Base-by-base conservation (phyloP, 2,329 filamentous ascomycete species). In the Ophiostoma sp. region DNA sequence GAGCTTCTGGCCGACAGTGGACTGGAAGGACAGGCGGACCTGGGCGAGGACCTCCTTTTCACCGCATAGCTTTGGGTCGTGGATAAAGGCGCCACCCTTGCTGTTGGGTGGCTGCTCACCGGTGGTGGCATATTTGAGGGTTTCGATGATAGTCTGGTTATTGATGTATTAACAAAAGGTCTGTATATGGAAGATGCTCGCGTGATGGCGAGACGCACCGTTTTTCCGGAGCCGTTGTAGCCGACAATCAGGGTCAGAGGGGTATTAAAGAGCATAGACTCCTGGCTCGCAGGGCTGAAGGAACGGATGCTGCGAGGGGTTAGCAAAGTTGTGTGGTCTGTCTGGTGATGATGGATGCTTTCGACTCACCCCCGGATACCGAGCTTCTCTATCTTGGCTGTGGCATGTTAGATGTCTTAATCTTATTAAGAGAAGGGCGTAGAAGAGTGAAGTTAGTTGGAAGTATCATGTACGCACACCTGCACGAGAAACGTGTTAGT, bases 171-270 rank as follows among this genome's bases (percentile, higher is more conserved):
- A 67, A 71, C 13, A 23, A 57, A 23, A 67, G 27, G 17, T 15
- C 3, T 10, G 35, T 4, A 36, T 13, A 10, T 3, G 6, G 31
- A 39, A 36, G 3, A n/a, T 39, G 10, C 36, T 64, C 31, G 60
- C 60, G 3, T 11, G 15, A n/a, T n/a, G 20, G 3, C 7, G 15
- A 11, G 31, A 68, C 70, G 52, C 10, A 75, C 76, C 11, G 95
- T 99, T 82, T 99, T 99, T 73, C 95, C 95, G 0, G 94, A 98
- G 70, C 95, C 95, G 82, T 99, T 99, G 80, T 93, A 92, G 71
- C 95, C 95, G 71, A 99, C 96, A 75, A 99, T 99, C 73, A 99
- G 86, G 15, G 95, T 99, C 70, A 99, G 85, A 35, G 95, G 96
- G 0, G 92, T 90, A 74, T 93, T 89, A 79, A 99, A 98, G 75